phyloP scores from a whole-genome alignment of 225 moss, liverwort and hornwort genomes.

The Climacium dendroides region DNA sequence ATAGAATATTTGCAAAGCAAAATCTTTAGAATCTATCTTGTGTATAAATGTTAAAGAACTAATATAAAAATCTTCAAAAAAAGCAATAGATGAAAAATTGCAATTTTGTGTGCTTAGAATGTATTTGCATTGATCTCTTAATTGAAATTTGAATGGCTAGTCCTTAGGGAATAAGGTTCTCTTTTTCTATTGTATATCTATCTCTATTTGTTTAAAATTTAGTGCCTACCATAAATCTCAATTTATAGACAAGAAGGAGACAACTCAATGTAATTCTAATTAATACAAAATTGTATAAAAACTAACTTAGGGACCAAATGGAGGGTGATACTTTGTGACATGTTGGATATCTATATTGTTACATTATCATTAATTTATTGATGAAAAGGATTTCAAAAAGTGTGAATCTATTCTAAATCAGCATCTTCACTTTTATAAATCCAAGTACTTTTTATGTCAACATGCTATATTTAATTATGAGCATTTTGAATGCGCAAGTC shows the following conservation, averaged over 20 bases:
- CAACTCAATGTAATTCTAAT: not conserved
- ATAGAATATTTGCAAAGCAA: too few relatives aligned
- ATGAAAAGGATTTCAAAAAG: not conserved
- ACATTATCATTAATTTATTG: too few relatives aligned
- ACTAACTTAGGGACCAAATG: not conserved
- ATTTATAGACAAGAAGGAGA: not conserved
- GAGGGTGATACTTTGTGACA: not conserved
- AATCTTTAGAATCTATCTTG: too few relatives aligned
- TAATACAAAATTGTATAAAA: not conserved
- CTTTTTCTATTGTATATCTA: accelerated
- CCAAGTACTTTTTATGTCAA: not conserved
- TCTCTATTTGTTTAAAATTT: not conserved
- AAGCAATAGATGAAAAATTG: too few relatives aligned
- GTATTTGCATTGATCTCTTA: too few relatives aligned
- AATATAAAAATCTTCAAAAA: too few relatives aligned
- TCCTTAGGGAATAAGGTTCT: accelerated
- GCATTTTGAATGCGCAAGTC: not conserved
- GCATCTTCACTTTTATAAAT: not conserved
- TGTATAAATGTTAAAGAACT: too few relatives aligned
- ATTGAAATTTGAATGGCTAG: too few relatives aligned
- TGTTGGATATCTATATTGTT: not conserved
- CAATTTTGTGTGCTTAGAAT: too few relatives aligned
- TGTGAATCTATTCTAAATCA: not conserved
- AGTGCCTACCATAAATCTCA: accelerated
- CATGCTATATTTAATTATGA: not conserved